A percentile compares a stretch with the other conserved stretches of the same genome.
phyloP scores from a whole-genome alignment of 495 filamentous ascomycete genomes.

The Aspergillus cavernicola region DNA sequence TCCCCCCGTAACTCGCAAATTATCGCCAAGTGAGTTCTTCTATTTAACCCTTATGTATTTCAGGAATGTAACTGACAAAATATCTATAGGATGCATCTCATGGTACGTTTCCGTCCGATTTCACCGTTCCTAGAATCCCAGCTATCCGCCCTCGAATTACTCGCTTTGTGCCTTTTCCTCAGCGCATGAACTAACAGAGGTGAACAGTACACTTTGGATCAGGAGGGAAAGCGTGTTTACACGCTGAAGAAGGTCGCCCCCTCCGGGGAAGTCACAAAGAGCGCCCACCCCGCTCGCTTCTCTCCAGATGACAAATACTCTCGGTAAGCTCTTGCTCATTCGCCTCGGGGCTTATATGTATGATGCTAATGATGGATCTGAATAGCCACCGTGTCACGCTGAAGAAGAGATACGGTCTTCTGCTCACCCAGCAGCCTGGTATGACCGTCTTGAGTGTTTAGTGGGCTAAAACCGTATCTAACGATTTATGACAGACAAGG shows the following conservation, averaged over 20 bases:
- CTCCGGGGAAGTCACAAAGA: slow-evolving; percentile 80
- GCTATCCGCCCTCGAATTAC: background rate
- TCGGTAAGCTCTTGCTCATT: slow-evolving; percentile 44
- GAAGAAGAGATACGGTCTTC: slow-evolving; percentile 84
- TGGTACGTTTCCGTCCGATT: slow-evolving; percentile 22
- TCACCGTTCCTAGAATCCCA: background rate
- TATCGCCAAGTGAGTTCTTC: slow-evolving; percentile 29
- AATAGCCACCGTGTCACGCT: slow-evolving; percentile 81
- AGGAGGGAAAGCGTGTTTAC: slow-evolving; percentile 79
- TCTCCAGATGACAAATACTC: slow-evolving; percentile 98
- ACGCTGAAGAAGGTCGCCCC: slow-evolving; percentile 55
- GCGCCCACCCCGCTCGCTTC: slow-evolving; percentile 93
- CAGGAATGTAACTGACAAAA: background rate
- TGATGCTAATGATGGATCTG: background rate
- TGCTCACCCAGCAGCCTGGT: slow-evolving; percentile 76
- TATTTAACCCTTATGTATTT: background rate
- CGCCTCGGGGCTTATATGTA: background rate
- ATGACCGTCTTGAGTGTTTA: too few relatives aligned
- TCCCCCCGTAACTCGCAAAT: background rate
- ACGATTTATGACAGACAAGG: slow-evolving; percentile 23
- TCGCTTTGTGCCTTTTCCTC: background rate
- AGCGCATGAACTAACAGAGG: slow-evolving; percentile 1
- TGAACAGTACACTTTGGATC: slow-evolving; percentile 67
- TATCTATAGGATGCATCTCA: slow-evolving; percentile 52
- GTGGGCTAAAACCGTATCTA: slow-evolving; percentile 7